Evolutionary conservation across 2,329 filamentous ascomycete genomes (phyloP).

Genomic region (Coleophoma cylindrospora): DNA sequence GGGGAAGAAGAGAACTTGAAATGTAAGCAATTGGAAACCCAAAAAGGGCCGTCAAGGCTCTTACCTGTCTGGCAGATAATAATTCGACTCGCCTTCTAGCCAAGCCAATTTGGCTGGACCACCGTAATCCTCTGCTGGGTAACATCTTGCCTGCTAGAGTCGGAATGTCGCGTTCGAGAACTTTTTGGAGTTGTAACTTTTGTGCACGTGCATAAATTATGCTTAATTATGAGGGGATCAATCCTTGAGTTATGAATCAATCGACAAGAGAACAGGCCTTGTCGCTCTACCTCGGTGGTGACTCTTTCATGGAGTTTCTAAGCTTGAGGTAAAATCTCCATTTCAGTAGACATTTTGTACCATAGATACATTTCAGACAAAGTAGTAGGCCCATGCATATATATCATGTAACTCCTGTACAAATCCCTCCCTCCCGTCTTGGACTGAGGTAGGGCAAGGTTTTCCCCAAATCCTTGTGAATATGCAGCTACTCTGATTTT

Average conservation of each 20-base stretch:
- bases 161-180: slow-evolving; percentile 14
- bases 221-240: background rate
- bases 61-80: slow-evolving; percentile 28
- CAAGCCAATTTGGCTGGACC: slow-evolving; percentile 35
- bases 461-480: too few species aligned
- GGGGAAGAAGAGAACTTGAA: slow-evolving; percentile 25
- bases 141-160: slow-evolving; percentile 38
- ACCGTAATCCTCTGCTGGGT: slow-evolving; percentile 46
- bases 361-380: too few species aligned
- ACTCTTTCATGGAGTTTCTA: too few species aligned
- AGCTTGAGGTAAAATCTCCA: too few species aligned
- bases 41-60: background rate
- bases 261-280: background rate
- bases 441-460: too few species aligned
- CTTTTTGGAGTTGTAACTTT: slow-evolving; percentile 18
- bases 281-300: too few species aligned
- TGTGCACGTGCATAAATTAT: slow-evolving; percentile 2
- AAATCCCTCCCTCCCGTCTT: too few species aligned
- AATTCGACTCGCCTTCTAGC: slow-evolving; percentile 28
- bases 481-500: too few species aligned
- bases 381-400: too few species aligned
- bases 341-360: too few species aligned
- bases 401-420: too few species aligned
- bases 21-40: slow-evolving; percentile 10
- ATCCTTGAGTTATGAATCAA: too few species aligned